Evolutionary conservation across 305 asterid genomes (phyloP).

Genomic region (Fraxinus nigra): DNA sequence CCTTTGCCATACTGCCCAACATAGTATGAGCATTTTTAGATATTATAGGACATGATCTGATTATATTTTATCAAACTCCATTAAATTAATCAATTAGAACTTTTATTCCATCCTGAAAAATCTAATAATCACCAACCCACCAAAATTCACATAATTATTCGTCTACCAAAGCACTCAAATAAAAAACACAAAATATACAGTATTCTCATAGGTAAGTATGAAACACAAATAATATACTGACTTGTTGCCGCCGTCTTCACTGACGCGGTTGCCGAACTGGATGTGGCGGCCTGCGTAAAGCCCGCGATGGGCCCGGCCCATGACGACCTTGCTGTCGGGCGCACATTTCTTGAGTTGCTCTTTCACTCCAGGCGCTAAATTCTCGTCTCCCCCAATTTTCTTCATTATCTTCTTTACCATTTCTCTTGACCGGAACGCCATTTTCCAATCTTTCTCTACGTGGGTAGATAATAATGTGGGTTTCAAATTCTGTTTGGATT

Average conservation of each 20-base stretch:
- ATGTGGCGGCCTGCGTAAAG: slow-evolving; percentile 89
- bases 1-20: neutral
- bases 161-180: neutral
- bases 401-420: slow-evolving; percentile 80
- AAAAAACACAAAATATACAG: slow-evolving; percentile 1
- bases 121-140: neutral
- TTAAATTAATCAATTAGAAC: neutral
- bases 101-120: neutral
- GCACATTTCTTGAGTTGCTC: slow-evolving; percentile 56
- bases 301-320: slow-evolving; percentile 97
- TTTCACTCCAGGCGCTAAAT: slow-evolving; percentile 62
- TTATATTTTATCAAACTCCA: neutral
- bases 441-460: slow-evolving; percentile 15
- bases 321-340: slow-evolving; percentile 67
- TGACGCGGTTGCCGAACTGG: slow-evolving; percentile 85
- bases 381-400: slow-evolving; percentile 83
- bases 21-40: neutral
- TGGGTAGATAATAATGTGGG: neutral
- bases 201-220: neutral
- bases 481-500: neutral
- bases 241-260: slow-evolving; percentile 96
- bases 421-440: slow-evolving; percentile 85
- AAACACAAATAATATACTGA: slow-evolving; percentile 25
- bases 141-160: neutral
- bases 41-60: neutral